A percentile compares a stretch with the other conserved stretches of the same genome.
These are phyloP conservation scores for Omphalea diandra DNA, from an alignment of 441 rosid species.

Conservation along the genomic window DNA sequence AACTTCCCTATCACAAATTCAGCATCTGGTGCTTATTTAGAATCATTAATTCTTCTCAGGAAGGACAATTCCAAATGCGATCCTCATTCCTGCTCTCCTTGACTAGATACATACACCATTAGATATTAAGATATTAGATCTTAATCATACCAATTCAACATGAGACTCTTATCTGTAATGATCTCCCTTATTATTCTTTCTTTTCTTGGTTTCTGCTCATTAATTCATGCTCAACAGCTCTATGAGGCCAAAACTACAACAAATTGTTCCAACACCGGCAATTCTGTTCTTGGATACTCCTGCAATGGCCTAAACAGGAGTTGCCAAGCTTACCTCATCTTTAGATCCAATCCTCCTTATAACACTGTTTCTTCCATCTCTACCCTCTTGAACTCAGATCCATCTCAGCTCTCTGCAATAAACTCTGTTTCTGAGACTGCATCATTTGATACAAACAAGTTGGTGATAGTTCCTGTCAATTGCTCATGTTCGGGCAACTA, in stretches of 20 bases:
- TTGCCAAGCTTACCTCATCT: conserved; percentile 39
- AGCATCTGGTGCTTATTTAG: background rate
- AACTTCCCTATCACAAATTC: conserved; percentile 6
- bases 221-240: conserved; percentile 20
- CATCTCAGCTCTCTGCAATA: conserved; percentile 24
- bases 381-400: conserved; percentile 33
- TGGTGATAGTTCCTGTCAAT: conserved; percentile 38
- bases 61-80: background rate
- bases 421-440: conserved; percentile 30
- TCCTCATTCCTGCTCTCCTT: background rate
- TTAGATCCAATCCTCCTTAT: conserved; percentile 35
- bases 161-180: conserved; percentile 25
- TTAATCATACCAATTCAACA: conserved; percentile 7
- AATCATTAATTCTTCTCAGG: background rate
- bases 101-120: background rate
- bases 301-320: conserved; percentile 25
- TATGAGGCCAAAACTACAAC: conserved; percentile 42
- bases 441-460: conserved; percentile 23
- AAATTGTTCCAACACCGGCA: conserved; percentile 35
- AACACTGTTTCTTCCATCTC: conserved; percentile 34
- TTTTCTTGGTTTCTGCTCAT: conserved; percentile 19
- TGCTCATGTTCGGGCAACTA: conserved; percentile 39
- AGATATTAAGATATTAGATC: background rate
- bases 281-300: conserved; percentile 30
- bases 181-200: conserved; percentile 17